These are phyloP conservation scores for Nannochloris sp. DNA, from an alignment of 139 green algal species.

Conservation along the genomic window DNA sequence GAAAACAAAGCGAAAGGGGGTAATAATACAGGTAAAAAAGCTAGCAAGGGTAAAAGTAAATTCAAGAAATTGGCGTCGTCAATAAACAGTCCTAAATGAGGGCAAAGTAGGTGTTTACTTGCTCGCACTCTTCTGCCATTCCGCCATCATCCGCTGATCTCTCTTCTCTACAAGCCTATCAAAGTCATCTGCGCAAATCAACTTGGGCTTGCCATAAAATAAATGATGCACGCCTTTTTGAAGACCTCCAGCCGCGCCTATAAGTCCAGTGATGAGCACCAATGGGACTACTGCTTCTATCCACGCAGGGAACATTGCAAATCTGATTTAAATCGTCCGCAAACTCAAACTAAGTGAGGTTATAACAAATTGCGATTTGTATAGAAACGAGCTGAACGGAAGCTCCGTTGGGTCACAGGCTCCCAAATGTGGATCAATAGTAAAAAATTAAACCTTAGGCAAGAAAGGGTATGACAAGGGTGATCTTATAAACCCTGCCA, in stretches of 20 bases:
- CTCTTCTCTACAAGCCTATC: conserved; percentile 6
- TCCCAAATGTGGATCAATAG: too few relatives aligned
- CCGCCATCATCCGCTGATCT: conserved; percentile 7
- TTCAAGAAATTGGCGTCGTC: neutral
- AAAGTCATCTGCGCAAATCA: conserved; percentile 10
- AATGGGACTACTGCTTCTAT: conserved; percentile 10
- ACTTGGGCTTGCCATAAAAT: conserved; percentile 27
- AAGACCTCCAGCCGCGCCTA: conserved; percentile 10
- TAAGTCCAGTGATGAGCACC: conserved; percentile 1
- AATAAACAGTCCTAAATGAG: neutral
- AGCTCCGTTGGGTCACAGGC: too few relatives aligned
- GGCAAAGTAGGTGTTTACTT: too few relatives aligned
- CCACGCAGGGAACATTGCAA: conserved; percentile 9
- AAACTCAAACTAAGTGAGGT: too few relatives aligned
- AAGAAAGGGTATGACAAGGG: too few relatives aligned
- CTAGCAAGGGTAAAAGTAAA: neutral
- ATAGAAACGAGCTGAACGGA: too few relatives aligned
- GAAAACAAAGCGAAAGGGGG: neutral
- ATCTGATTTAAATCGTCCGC: too few relatives aligned
- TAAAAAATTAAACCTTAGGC: too few relatives aligned
- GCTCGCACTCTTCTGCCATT: neutral
- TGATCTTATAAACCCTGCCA: too few relatives aligned
- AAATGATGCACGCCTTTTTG: conserved; percentile 19
- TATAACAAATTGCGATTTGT: too few relatives aligned
- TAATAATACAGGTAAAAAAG: neutral